Percentiles rank a stretch among this genome's conserved stretches.
Conservation (phyloP, 2,329 filamentous ascomycete genomes). For the Ciborinia camelliae region DNA sequence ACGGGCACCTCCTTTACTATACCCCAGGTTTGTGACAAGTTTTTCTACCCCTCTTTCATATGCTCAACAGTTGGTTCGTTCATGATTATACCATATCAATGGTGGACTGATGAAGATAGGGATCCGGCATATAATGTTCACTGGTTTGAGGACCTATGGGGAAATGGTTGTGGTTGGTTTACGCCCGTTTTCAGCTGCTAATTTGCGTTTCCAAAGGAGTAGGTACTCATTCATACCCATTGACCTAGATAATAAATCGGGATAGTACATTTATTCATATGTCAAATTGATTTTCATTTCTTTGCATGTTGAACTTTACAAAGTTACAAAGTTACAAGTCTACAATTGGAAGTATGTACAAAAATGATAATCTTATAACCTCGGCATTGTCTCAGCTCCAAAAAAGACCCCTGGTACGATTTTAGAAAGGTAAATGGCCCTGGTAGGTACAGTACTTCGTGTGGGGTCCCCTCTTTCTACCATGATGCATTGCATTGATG, state of each 20-base stretch:
- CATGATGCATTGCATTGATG: no score
- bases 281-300: no score
- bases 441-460: not conserved
- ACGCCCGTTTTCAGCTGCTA: not conserved
- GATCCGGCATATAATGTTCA: not conserved
- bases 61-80: not conserved
- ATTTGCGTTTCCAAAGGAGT: no score
- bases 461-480: conserved; percentile 11
- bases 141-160: not conserved
- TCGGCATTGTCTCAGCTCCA: not conserved
- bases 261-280: no score
- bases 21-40: not conserved
- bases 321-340: not conserved
- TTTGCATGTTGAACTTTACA: not conserved
- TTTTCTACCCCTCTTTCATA: not conserved
- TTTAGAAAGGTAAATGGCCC: no score
- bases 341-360: no score
- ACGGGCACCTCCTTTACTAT: not conserved
- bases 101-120: not conserved
- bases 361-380: not conserved
- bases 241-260: not conserved
- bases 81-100: not conserved
- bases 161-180: not conserved
- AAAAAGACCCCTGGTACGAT: not conserved
- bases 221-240: no score